A percentile compares a stretch with the other conserved stretches of the same genome.
Conservation (phyloP, 1,139 yeast genomes). For the Tardiomyces digboiensis region DNA sequence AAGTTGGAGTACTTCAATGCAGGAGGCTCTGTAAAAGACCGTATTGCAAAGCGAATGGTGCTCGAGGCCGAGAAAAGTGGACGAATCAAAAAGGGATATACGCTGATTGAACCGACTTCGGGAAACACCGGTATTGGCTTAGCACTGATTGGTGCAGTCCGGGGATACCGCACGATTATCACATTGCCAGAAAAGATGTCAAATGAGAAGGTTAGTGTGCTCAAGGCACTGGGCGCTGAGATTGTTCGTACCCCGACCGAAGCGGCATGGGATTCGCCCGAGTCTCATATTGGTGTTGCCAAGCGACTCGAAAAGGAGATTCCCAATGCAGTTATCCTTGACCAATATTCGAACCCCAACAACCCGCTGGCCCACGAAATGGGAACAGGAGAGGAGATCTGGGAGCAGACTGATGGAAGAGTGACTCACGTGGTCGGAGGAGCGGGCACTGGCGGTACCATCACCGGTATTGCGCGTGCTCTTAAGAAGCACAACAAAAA, state of each 20-base stretch:
- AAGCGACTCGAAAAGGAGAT: constrained; percentile 72
- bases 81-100: constrained; percentile 74
- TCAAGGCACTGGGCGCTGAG: constrained; percentile 87
- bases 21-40: constrained; percentile 64
- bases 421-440: constrained; percentile 78
- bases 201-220: constrained; percentile 79
- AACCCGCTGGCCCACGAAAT: constrained; percentile 80
- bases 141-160: constrained; percentile 80
- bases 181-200: constrained; percentile 92
- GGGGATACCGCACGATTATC: constrained; percentile 80
- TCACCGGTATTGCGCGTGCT: constrained; percentile 68
- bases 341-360: constrained; percentile 71
- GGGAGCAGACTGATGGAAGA: constrained; percentile 71
- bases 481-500: constrained; percentile 63
- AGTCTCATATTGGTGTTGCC: constrained; percentile 87
- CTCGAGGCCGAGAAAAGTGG: constrained; percentile 79
- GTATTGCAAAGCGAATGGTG: constrained; percentile 54
- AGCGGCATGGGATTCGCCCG: constrained; percentile 93
- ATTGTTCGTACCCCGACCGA: constrained; percentile 89
- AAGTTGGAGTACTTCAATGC: constrained; percentile 61
- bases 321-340: constrained; percentile 78
- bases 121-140: constrained; percentile 76
- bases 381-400: constrained; percentile 82
- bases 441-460: constrained; percentile 88
- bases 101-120: constrained; percentile 83